Conservation (phyloP, 2,329 filamentous ascomycete genomes). For the Akanthomyces muscarius region DNA sequence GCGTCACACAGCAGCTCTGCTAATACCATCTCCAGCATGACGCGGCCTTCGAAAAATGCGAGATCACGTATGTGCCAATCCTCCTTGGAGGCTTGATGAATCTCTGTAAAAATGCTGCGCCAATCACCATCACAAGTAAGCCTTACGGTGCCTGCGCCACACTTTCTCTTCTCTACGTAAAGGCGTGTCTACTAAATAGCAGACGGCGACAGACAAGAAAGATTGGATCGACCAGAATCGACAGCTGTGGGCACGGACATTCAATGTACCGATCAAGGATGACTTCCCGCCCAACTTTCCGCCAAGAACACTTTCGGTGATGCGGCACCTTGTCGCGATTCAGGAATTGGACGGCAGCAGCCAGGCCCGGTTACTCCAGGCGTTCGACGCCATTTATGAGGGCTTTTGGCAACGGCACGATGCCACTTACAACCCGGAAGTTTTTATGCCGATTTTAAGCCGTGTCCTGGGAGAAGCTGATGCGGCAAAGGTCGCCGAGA, state of each 20-base stretch:
- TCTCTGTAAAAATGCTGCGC: slow-evolving; percentile 34
- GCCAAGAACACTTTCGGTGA: slow-evolving; percentile 31
- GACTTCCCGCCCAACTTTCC: slow-evolving; percentile 33
- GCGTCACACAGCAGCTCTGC: background rate
- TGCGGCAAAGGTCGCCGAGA: slow-evolving; percentile 27
- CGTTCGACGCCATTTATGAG: slow-evolving; percentile 32
- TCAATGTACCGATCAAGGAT: slow-evolving; percentile 32
- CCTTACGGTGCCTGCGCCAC: background rate
- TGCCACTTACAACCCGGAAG: slow-evolving; percentile 26
- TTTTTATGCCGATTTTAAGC: slow-evolving; percentile 26
- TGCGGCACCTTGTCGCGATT: slow-evolving; percentile 32
- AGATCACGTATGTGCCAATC: slow-evolving; percentile 35
- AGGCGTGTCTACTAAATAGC: background rate
- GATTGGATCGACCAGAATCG: slow-evolving; percentile 32
- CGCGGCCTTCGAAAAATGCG: slow-evolving; percentile 27
- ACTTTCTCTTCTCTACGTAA: background rate
- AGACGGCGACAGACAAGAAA: slow-evolving; percentile 31
- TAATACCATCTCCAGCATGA: slow-evolving; percentile 26
- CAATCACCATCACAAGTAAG: slow-evolving; percentile 36
- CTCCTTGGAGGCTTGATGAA: slow-evolving; percentile 38
- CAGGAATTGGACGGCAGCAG: slow-evolving; percentile 22
- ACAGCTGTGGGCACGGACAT: slow-evolving; percentile 31
- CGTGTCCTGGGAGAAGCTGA: slow-evolving; percentile 26
- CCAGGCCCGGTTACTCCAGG: slow-evolving; percentile 21
- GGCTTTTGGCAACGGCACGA: slow-evolving; percentile 32